Evolutionary conservation across 2,329 filamentous ascomycete genomes (phyloP).

Genomic region (Trichophyton rubrum): DNA sequence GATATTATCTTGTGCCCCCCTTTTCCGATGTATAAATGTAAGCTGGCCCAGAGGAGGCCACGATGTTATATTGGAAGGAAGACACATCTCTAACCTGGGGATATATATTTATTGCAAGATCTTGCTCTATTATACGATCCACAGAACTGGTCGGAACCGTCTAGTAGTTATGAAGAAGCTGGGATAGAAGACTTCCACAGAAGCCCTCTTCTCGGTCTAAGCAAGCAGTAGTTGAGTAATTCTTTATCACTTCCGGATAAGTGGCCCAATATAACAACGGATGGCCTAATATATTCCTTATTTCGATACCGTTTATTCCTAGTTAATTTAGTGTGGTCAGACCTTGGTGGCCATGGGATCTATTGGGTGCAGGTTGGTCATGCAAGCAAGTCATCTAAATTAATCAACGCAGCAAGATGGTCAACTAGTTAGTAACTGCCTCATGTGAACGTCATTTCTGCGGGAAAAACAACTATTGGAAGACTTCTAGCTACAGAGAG

Average conservation of each 20-base stretch:
- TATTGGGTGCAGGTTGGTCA: neutral
- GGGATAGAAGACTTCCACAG: neutral
- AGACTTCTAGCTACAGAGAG: no score
- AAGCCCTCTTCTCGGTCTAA: no score
- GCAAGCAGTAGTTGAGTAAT: no score
- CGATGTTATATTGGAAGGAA: conserved; percentile 45
- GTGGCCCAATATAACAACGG: neutral
- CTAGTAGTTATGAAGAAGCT: neutral
- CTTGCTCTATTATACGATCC: conserved; percentile 1
- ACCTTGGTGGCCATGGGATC: neutral
- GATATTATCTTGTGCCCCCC: neutral
- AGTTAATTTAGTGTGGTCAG: neutral
- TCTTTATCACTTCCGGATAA: neutral
- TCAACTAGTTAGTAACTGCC: no score
- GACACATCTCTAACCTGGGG: conserved; percentile 31
- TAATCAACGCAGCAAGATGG: no score
- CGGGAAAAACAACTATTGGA: neutral
- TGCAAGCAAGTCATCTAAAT: neutral
- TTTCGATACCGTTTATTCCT: neutral
- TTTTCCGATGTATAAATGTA: conserved; percentile 6
- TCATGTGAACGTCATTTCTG: neutral
- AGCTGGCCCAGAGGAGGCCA: conserved; percentile 66
- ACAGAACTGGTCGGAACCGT: neutral
- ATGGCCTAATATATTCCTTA: neutral
- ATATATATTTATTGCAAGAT: conserved; percentile 22